phyloP scores from a whole-genome alignment of 1,139 yeast genomes.

The Geotrichum restrictum region DNA sequence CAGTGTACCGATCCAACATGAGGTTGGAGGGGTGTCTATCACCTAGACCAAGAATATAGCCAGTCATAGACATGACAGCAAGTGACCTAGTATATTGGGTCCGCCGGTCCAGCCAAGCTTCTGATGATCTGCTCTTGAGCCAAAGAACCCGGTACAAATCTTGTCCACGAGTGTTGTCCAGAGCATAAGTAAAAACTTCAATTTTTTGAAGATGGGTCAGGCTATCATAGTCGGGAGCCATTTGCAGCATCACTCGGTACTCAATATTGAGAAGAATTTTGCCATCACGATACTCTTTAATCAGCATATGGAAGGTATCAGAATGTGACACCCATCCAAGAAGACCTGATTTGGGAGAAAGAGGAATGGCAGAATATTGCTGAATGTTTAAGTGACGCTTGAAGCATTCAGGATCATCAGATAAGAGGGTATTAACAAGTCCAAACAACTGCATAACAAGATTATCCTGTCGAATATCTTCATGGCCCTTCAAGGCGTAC shows the following conservation, averaged over 20 bases:
- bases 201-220: conserved; percentile 85
- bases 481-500: conserved; percentile 87
- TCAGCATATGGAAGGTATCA: conserved; percentile 92
- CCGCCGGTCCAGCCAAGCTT: conserved; percentile 95
- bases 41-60: conserved; percentile 91
- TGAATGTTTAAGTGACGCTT: conserved; percentile 93
- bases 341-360: conserved; percentile 95
- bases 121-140: conserved; percentile 93
- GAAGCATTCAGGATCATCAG: conserved; percentile 92
- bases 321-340: conserved; percentile 97
- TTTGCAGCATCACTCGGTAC: conserved; percentile 91
- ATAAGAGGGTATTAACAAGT: conserved; percentile 80
- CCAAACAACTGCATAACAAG: conserved; percentile 98
- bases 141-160: conserved; percentile 92
- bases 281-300: conserved; percentile 87
- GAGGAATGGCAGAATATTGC: conserved; percentile 85
- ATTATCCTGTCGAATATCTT: conserved; percentile 95
- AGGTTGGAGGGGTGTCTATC: conserved; percentile 97
- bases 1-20: conserved; percentile 91
- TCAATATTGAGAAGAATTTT: conserved; percentile 87
- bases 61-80: conserved; percentile 99
- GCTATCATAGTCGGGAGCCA: conserved; percentile 97
- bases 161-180: conserved; percentile 94
- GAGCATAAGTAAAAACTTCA: conserved; percentile 92
- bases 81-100: conserved; percentile 92